Percentiles rank a stretch among this genome's conserved stretches.
Evolutionary conservation across 768 basidiomycete species (phyloP).

Genomic region (Naganishia vaughanmartiniae): DNA sequence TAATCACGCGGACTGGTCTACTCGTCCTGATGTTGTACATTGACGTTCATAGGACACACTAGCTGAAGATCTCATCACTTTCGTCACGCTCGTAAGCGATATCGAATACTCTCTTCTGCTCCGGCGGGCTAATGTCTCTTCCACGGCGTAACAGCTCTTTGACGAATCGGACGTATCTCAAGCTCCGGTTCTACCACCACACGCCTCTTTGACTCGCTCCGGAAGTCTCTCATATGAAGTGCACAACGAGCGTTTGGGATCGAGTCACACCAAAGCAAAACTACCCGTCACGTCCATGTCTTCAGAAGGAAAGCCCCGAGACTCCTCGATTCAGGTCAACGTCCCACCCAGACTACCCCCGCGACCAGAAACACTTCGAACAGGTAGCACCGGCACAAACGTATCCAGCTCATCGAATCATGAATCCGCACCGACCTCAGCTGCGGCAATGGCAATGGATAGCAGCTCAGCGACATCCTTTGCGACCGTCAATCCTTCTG

Average conservation of each 20-base stretch:
- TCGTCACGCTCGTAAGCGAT: conserved; percentile 60
- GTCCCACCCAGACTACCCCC: conserved; percentile 11
- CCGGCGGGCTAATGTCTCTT: too few relatives aligned
- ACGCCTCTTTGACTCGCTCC: conserved; percentile 37
- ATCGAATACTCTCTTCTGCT: background rate
- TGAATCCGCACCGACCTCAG: background rate
- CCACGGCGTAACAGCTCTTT: conserved; percentile 40
- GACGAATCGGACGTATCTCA: conserved; percentile 31
- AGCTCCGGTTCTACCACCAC: conserved; percentile 38
- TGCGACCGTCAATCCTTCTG: background rate
- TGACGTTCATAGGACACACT: conserved; percentile 60
- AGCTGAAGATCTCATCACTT: conserved; percentile 80
- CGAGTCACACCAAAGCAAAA: conserved; percentile 30
- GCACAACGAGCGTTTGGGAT: conserved; percentile 32
- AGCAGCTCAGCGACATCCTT: background rate
- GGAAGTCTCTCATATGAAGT: conserved; percentile 40
- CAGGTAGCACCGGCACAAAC: background rate
- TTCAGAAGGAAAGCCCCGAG: background rate
- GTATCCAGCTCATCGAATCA: background rate
- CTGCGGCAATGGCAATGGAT: background rate
- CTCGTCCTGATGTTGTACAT: background rate
- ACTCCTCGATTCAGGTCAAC: background rate
- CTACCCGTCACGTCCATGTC: conserved; percentile 13
- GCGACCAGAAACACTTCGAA: background rate
- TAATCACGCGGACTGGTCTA: background rate